phyloP scores from a whole-genome alignment of 2,329 filamentous ascomycete species.

The Aspergillus puulaauensis region DNA sequence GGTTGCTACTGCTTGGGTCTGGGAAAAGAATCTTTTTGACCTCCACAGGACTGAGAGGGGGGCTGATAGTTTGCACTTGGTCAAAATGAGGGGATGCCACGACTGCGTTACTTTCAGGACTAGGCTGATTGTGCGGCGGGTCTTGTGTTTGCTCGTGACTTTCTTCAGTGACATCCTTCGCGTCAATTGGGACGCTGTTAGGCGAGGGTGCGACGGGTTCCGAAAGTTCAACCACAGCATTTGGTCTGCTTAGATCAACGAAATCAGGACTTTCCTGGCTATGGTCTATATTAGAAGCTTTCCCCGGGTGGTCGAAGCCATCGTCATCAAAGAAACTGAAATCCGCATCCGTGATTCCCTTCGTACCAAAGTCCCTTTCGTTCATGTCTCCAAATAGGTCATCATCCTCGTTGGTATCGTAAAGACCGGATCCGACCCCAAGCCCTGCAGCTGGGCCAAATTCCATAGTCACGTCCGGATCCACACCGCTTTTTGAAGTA shows the following conservation, averaged over 20 bases:
- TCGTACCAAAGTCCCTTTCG: slow-evolving; percentile 53
- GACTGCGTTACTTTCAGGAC: neutral
- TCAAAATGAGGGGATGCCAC: slow-evolving; percentile 17
- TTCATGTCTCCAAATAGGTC: slow-evolving; percentile 61
- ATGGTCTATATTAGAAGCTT: slow-evolving; percentile 14
- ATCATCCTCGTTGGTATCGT: slow-evolving; percentile 48
- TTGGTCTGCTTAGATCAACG: slow-evolving; percentile 11
- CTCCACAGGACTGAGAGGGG: slow-evolving; percentile 41
- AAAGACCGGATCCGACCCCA: slow-evolving; percentile 39
- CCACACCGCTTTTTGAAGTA: slow-evolving; percentile 12
- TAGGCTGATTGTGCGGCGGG: slow-evolving; percentile 5
- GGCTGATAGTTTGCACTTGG: slow-evolving; percentile 34
- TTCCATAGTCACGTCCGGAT: slow-evolving; percentile 22
- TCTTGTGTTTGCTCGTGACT: neutral
- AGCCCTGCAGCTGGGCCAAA: slow-evolving; percentile 28
- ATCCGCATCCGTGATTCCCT: slow-evolving; percentile 61
- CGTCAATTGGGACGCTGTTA: slow-evolving; percentile 1
- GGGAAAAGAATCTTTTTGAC: slow-evolving; percentile 48
- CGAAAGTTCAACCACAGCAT: slow-evolving; percentile 12
- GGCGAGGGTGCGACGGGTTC: slow-evolving; percentile 6
- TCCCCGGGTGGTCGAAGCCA: slow-evolving; percentile 30
- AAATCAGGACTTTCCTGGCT: slow-evolving; percentile 16
- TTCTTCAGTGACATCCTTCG: neutral
- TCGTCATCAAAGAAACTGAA: slow-evolving; percentile 66
- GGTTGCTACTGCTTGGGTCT: slow-evolving; percentile 10